phyloP scores from a whole-genome alignment of 805 yeast species.

The Alloascoidea africana region DNA sequence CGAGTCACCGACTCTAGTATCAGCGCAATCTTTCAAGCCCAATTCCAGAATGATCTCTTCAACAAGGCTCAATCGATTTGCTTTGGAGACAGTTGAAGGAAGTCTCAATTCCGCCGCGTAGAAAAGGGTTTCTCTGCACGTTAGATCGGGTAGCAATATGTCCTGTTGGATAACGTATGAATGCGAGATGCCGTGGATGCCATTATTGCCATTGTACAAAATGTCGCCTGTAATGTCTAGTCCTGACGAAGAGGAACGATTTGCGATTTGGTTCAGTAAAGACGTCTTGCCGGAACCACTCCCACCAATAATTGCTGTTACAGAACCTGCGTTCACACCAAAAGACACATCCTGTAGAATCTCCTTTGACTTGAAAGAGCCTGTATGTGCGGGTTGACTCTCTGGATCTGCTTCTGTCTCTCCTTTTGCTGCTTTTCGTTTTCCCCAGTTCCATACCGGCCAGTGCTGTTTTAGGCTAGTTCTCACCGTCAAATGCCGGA shows the following conservation, averaged over 20 bases:
- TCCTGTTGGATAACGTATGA: conserved; percentile 74
- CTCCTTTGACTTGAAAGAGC: conserved; percentile 12
- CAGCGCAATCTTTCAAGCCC: conserved; percentile 48
- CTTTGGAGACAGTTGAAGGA: conserved; percentile 26
- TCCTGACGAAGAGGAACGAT: conserved; percentile 10
- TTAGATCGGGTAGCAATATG: conserved; percentile 50
- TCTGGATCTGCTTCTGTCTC: neutral
- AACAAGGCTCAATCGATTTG: conserved; percentile 34
- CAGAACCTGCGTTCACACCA: conserved; percentile 40
- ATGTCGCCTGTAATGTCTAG: conserved; percentile 13
- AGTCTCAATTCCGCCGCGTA: conserved; percentile 62
- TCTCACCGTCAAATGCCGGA: conserved; percentile 9
- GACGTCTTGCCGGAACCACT: conserved; percentile 86
- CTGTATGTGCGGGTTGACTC: neutral
- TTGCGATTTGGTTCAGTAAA: conserved; percentile 35
- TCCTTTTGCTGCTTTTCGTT: conserved; percentile 4
- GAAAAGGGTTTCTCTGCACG: conserved; percentile 54
- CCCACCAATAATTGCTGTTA: conserved; percentile 77
- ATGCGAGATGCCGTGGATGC: conserved; percentile 18
- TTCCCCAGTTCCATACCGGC: conserved; percentile 1
- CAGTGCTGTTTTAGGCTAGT: conserved; percentile 2
- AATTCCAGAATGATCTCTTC: conserved; percentile 45
- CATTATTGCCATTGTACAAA: conserved; percentile 13
- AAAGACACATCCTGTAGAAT: conserved; percentile 39
- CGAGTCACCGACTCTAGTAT: conserved; percentile 40